Percentiles rank a stretch among this genome's conserved stretches.
Evolutionary conservation across 1,139 yeast genomes (phyloP).

Genomic region (Casaregolazyma suthepensis): DNA sequence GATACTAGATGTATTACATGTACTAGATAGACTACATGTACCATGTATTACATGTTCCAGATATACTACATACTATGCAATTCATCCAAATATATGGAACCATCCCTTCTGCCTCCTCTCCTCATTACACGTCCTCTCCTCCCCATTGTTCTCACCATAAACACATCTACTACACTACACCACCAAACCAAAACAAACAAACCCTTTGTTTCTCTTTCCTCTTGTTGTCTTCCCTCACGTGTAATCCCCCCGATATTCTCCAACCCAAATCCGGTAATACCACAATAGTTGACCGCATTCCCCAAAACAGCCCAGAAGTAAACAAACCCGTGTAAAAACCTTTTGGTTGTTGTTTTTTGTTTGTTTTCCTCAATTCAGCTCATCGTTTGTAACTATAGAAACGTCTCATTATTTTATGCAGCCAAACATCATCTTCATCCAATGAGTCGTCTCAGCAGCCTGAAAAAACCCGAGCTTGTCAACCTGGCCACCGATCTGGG

Average conservation of each 20-base stretch:
- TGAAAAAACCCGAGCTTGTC: constrained; percentile 35
- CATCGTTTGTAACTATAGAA: neutral
- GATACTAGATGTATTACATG: too few relatives aligned
- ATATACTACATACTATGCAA: too few relatives aligned
- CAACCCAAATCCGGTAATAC: neutral
- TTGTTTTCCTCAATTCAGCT: neutral
- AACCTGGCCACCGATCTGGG: constrained; percentile 33
- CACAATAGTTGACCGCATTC: neutral
- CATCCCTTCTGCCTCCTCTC: too few relatives aligned
- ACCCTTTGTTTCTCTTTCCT: neutral
- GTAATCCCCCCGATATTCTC: neutral
- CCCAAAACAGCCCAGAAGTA: neutral
- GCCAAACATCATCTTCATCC: neutral
- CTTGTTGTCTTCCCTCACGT: neutral
- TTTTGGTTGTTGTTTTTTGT: neutral
- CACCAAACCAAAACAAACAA: neutral
- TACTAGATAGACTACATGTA: too few relatives aligned
- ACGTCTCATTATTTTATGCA: neutral
- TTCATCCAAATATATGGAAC: too few relatives aligned
- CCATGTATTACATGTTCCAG: too few relatives aligned
- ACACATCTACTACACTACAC: too few relatives aligned
- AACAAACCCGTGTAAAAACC: neutral
- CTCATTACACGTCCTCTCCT: too few relatives aligned
- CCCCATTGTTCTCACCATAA: too few relatives aligned
- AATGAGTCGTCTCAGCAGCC: constrained; percentile 15